Evolutionary conservation across 805 yeast genomes (phyloP).

Genomic region (Lachancea lanzarotensis): DNA sequence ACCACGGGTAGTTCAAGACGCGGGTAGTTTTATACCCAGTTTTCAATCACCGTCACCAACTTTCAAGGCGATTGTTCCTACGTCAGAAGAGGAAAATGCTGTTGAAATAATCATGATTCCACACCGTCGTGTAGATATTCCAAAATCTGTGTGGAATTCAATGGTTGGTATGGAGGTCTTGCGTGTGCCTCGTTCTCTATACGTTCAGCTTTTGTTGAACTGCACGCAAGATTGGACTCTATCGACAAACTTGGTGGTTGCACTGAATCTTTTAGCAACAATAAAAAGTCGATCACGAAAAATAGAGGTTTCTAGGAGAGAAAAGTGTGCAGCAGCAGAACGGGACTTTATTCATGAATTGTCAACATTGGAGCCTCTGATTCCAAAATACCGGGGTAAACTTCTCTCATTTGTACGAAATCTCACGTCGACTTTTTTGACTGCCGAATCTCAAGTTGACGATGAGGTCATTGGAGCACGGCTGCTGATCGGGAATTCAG

Average conservation of each 20-base stretch:
- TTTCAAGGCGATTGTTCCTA: too few relatives aligned
- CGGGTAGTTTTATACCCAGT: neutral
- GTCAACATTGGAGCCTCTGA: neutral
- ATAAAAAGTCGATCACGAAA: conserved; percentile 2
- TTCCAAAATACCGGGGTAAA: neutral
- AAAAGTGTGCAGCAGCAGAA: neutral
- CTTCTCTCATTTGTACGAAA: conserved; percentile 1
- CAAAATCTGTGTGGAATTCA: conserved; percentile 2
- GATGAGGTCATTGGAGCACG: neutral
- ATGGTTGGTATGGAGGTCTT: conserved; percentile 3
- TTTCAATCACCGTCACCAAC: neutral
- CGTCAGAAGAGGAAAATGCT: neutral
- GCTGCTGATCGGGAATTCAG: neutral
- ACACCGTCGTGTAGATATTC: conserved; percentile 7
- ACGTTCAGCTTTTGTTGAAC: conserved; percentile 1
- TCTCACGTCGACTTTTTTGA: conserved; percentile 1
- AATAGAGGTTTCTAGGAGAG: conserved; percentile 1
- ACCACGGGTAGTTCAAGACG: neutral
- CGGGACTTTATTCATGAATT: neutral
- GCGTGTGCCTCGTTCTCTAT: neutral
- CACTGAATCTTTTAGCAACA: neutral
- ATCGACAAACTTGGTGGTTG: neutral
- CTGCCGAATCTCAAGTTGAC: neutral
- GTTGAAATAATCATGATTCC: conserved; percentile 10
- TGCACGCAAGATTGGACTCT: conserved; percentile 6